Evolutionary conservation across 352 stramenopile species (phyloP).

Genomic region (Pythium brassicae): DNA sequence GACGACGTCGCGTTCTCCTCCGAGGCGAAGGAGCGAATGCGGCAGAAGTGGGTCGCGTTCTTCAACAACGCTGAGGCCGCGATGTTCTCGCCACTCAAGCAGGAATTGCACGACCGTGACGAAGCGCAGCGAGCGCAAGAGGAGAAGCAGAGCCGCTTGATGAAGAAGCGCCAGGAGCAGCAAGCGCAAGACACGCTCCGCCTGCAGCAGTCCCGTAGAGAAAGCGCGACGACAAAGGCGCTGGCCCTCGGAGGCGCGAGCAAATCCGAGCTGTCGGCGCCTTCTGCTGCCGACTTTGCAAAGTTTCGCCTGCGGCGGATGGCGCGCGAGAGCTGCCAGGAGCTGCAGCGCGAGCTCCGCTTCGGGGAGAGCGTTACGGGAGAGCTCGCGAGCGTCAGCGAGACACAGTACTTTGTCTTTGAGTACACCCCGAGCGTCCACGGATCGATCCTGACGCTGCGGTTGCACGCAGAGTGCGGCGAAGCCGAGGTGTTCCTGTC

Average conservation of each 20-base stretch:
- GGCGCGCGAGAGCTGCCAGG: conserved; percentile 44
- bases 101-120: conserved; percentile 37
- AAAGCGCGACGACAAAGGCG: conserved; percentile 5
- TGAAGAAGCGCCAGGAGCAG: conserved; percentile 63
- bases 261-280: not conserved
- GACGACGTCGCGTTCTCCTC: conserved; percentile 40
- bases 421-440: conserved; percentile 29
- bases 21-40: conserved; percentile 41
- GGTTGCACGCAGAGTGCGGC: conserved; percentile 36
- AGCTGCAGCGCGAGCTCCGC: conserved; percentile 45
- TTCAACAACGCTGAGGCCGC: conserved; percentile 46
- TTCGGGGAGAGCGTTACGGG: conserved; percentile 36
- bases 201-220: conserved; percentile 25
- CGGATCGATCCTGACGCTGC: conserved; percentile 55
- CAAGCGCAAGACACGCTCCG: conserved; percentile 38
- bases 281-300: conserved; percentile 9
- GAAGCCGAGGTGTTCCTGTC: conserved; percentile 68
- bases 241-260: not conserved
- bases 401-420: conserved; percentile 55
- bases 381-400: conserved; percentile 17
- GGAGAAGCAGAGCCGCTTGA: conserved; percentile 44
- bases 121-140: conserved; percentile 36
- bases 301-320: conserved; percentile 49
- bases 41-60: conserved; percentile 56
- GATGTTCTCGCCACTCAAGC: conserved; percentile 52